Conservation (phyloP, 2,329 filamentous ascomycete species). For the Penicillium palitans region DNA sequence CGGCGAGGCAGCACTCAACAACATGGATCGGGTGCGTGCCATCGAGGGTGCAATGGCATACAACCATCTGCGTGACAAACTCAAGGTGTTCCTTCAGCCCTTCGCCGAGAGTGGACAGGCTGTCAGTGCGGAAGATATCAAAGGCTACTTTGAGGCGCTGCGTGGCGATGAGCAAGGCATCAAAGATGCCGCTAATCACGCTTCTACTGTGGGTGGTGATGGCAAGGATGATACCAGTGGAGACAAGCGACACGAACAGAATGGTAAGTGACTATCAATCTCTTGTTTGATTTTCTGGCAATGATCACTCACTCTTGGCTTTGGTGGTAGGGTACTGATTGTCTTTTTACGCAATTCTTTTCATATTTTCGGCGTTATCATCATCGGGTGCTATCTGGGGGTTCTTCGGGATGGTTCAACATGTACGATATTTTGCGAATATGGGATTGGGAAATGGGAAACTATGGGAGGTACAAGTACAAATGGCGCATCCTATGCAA, state of each 20-base stretch:
- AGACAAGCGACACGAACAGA: constrained; percentile 48
- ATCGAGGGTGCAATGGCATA: constrained; percentile 99
- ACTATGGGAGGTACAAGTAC: neutral
- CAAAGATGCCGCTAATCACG: constrained; percentile 59
- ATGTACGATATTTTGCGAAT: constrained; percentile 3
- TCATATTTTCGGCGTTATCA: neutral
- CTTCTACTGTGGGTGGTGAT: constrained; percentile 39
- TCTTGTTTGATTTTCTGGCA: neutral
- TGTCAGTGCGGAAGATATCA: constrained; percentile 93
- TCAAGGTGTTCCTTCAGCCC: constrained; percentile 91
- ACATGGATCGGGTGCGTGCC: constrained; percentile 86
- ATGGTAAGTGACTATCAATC: constrained; percentile 38
- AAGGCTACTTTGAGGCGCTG: constrained; percentile 91
- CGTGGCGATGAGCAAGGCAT: constrained; percentile 81
- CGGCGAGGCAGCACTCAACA: constrained; percentile 87
- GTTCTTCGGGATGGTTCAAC: neutral
- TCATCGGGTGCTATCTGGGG: neutral
- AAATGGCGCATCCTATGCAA: neutral
- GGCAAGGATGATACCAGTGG: constrained; percentile 29
- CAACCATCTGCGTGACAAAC: constrained; percentile 90
- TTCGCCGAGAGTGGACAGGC: constrained; percentile 89
- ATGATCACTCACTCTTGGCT: neutral
- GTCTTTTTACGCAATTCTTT: neutral
- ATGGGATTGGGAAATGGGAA: neutral
- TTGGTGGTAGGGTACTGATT: constrained; percentile 16